A percentile compares a stretch with the other conserved stretches of the same genome.
Conservation (phyloP, 2,329 filamentous ascomycete species). For the Aspergillus thermomutatus region DNA sequence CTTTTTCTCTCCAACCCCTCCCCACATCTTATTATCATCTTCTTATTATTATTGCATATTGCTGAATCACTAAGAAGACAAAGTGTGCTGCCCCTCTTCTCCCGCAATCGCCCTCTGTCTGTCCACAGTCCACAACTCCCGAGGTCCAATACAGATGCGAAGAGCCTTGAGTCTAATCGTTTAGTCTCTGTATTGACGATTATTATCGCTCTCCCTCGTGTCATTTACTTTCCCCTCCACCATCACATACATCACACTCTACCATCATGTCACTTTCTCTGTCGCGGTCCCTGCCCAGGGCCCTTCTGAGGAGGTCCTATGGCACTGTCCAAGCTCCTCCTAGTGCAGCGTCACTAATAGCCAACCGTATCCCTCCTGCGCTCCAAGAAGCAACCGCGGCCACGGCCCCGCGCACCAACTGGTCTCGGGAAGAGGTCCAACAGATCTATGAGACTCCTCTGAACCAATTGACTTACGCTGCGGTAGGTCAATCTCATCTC, state of each 20-base stretch:
- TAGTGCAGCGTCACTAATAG: conserved; percentile 26
- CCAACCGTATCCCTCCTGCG: conserved; percentile 28
- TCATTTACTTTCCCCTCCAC: not conserved
- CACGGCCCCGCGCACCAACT: conserved; percentile 61
- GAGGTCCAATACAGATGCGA: not conserved
- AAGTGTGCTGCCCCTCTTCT: not conserved
- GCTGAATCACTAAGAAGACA: not conserved
- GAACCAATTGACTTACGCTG: conserved; percentile 72
- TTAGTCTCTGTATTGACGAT: not conserved
- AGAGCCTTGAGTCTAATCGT: not conserved
- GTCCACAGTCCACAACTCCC: not conserved
- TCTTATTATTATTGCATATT: too few species aligned
- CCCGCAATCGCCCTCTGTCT: not conserved
- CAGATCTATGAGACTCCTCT: conserved; percentile 79
- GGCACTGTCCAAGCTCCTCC: conserved; percentile 38
- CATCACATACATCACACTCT: not conserved
- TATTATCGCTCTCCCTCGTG: not conserved
- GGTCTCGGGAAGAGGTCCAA: conserved; percentile 77
- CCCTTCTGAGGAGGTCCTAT: conserved; percentile 31
- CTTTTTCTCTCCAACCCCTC: not conserved
- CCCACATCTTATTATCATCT: not conserved
- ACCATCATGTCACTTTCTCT: conserved; percentile 27
- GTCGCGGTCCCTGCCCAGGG: conserved; percentile 26
- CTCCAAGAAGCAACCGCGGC: conserved; percentile 37
- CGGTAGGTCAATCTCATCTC: conserved; percentile 51